A percentile compares a stretch with the other conserved stretches of the same genome.
phyloP scores from a whole-genome alignment of 257 asterid species.

The Echites panduratus region DNA sequence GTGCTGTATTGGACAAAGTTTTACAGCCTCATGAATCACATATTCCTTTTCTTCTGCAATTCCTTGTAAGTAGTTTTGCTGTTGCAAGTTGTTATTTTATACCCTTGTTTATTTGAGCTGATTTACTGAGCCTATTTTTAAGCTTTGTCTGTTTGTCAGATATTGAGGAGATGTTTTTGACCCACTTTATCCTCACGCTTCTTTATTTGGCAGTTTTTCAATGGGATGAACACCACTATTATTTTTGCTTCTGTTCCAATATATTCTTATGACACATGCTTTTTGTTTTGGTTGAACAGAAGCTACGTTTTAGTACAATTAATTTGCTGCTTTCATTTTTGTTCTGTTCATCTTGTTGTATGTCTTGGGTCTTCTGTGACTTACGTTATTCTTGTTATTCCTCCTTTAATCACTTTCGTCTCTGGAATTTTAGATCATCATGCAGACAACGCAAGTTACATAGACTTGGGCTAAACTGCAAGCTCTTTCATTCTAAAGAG shows the following conservation, averaged over 20 bases:
- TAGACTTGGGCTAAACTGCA: neutral
- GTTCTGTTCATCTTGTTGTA: neutral
- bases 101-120: too few relatives aligned
- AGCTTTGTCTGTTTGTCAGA: neutral
- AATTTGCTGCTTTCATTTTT: neutral
- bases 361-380: neutral
- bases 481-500: too few relatives aligned
- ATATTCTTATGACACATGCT: neutral
- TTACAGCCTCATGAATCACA: slow-evolving; percentile 95
- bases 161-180: neutral
- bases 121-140: neutral
- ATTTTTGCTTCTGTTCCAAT: neutral
- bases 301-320: neutral
- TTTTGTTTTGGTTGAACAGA: neutral
- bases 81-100: neutral
- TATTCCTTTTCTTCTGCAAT: slow-evolving; percentile 91
- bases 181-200: neutral
- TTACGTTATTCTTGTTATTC: neutral
- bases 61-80: slow-evolving; percentile 48
- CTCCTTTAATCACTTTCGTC: neutral
- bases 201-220: neutral
- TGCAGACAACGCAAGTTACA: neutral
- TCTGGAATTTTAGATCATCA: neutral
- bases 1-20: slow-evolving; percentile 58
- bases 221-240: neutral